Percentiles rank a stretch among this genome's conserved stretches.
Conservation (phyloP, 345 rosid species). For the Rubroshorea leprosula region DNA sequence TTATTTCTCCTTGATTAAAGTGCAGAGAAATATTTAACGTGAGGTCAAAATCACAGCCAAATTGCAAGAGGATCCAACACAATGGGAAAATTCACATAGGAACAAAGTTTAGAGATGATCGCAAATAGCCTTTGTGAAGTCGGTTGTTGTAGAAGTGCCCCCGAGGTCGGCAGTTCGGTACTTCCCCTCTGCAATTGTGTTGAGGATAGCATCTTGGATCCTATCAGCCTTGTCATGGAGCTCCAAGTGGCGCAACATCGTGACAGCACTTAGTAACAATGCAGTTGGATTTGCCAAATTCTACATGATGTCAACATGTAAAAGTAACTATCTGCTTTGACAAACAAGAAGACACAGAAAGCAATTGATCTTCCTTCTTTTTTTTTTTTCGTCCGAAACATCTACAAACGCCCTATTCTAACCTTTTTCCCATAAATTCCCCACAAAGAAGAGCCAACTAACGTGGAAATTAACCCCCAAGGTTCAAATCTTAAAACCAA, state of each 20-base stretch:
- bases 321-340: neutral
- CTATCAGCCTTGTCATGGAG: slow-evolving; percentile 75
- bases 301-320: slow-evolving; percentile 23
- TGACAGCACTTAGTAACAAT: slow-evolving; percentile 68
- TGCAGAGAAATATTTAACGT: slow-evolving; percentile 10
- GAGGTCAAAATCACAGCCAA: slow-evolving; percentile 8
- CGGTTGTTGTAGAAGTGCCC: slow-evolving; percentile 65
- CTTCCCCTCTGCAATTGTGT: slow-evolving; percentile 83
- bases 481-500: too few relatives aligned
- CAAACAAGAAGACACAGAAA: neutral
- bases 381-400: too few relatives aligned
- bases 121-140: slow-evolving; percentile 84
- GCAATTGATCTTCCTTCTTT: too few relatives aligned
- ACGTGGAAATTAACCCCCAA: too few relatives aligned
- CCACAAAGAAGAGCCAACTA: neutral
- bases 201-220: slow-evolving; percentile 76
- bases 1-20: slow-evolving; percentile 13
- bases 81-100: slow-evolving; percentile 20
- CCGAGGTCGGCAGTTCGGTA: slow-evolving; percentile 95
- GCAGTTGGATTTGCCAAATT: slow-evolving; percentile 98
- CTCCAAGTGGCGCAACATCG: slow-evolving; percentile 85
- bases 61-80: slow-evolving; percentile 6
- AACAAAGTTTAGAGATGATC: slow-evolving; percentile 59
- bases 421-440: neutral
- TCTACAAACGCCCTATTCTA: too few relatives aligned